phyloP scores from a whole-genome alignment of 2,329 filamentous ascomycete genomes.

The Diaporthe citri region DNA sequence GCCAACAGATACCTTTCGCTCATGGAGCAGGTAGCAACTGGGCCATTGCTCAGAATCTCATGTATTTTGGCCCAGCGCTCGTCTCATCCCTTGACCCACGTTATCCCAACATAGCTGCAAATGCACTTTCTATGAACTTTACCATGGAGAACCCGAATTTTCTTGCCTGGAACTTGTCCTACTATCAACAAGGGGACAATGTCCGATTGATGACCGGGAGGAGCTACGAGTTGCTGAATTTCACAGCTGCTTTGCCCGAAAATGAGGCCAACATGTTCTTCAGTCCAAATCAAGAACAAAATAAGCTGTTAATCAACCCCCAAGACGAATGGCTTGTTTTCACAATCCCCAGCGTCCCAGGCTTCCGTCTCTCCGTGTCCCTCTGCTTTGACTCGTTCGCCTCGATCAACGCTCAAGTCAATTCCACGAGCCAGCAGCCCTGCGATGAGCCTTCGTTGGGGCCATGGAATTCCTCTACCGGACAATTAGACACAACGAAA shows the following conservation, averaged over 20 bases:
- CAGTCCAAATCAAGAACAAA: background rate
- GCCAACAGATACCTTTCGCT: background rate
- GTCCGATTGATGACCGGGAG: background rate
- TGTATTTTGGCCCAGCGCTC: background rate
- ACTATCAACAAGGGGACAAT: background rate
- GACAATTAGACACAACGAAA: background rate
- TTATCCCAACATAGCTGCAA: background rate
- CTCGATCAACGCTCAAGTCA: background rate
- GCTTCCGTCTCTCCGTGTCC: background rate
- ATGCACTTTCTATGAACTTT: background rate
- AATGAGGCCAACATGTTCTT: background rate
- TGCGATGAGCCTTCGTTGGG: background rate
- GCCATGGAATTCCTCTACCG: background rate
- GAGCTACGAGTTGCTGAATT: background rate
- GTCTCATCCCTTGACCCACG: background rate
- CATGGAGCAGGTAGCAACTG: background rate
- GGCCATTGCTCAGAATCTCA: background rate
- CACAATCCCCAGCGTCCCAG: background rate
- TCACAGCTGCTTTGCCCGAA: background rate
- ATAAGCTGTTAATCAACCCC: background rate
- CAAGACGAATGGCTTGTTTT: background rate
- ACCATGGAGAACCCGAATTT: background rate
- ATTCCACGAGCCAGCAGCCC: background rate
- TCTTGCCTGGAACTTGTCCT: background rate
- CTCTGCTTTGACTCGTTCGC: background rate